Percentiles rank a stretch among this genome's conserved stretches.
Evolutionary conservation across 352 stramenopile genomes (phyloP).

Genomic region (Phytopythium kandeliae): DNA sequence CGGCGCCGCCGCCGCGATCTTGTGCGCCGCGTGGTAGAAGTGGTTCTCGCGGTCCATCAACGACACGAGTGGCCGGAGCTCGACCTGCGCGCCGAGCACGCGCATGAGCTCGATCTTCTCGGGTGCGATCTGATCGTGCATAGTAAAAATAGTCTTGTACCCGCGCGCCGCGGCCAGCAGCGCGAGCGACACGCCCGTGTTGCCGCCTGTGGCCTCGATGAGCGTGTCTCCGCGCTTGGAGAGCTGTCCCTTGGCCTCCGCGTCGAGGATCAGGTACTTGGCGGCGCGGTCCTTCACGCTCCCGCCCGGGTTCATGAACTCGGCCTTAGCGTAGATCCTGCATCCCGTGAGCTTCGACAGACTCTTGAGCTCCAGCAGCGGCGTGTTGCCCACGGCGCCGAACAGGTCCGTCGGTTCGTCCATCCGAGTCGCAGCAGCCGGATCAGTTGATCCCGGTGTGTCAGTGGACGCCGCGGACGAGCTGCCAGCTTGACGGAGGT

Average conservation of each 20-base stretch:
- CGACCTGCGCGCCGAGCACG: constrained; percentile 60
- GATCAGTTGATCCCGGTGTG: too few relatives aligned
- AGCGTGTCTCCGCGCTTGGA: constrained; percentile 46
- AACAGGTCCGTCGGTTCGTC: constrained; percentile 56
- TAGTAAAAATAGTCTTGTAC: constrained; percentile 77
- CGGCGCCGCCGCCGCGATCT: constrained; percentile 24
- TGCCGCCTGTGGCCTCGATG: constrained; percentile 86
- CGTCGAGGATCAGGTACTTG: constrained; percentile 90
- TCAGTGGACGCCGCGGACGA: neutral
- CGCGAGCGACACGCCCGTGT: constrained; percentile 90
- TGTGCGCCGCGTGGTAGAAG: constrained; percentile 74
- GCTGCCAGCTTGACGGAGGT: neutral
- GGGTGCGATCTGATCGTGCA: constrained; percentile 56
- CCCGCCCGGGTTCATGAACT: constrained; percentile 90
- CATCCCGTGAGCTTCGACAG: constrained; percentile 64
- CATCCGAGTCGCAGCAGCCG: neutral
- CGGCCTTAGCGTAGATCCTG: constrained; percentile 76
- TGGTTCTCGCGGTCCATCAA: constrained; percentile 66
- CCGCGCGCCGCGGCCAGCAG: constrained; percentile 83
- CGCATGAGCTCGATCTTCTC: constrained; percentile 84
- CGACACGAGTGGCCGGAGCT: constrained; percentile 52
- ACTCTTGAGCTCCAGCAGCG: constrained; percentile 61
- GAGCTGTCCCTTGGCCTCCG: constrained; percentile 83
- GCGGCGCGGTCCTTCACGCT: constrained; percentile 94
- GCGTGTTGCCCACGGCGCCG: constrained; percentile 68